Evolutionary conservation across 2,329 filamentous ascomycete genomes (phyloP).

Genomic region (Dactylella cylindrospora): DNA sequence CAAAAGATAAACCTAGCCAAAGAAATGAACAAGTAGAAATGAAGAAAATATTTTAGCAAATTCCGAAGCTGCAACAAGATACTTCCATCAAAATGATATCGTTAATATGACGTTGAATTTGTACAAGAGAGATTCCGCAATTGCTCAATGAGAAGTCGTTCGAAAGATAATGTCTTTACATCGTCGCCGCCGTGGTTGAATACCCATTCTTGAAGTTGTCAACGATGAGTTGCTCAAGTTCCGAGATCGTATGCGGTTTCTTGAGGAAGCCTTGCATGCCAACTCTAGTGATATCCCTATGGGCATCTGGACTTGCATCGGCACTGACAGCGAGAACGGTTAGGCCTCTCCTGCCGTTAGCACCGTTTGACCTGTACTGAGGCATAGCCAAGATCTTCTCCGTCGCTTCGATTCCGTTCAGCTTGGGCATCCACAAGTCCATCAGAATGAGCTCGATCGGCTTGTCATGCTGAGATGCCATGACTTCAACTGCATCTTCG

Average conservation of each 20-base stretch:
- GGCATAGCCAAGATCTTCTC: constrained; percentile 62
- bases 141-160: neutral
- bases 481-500: constrained; percentile 65
- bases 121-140: constrained; percentile 9
- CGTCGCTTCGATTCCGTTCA: constrained; percentile 71
- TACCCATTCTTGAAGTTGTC: constrained; percentile 48
- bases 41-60: neutral
- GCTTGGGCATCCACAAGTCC: constrained; percentile 75
- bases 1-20: constrained; percentile 25
- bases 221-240: constrained; percentile 63
- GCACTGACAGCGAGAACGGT: constrained; percentile 66
- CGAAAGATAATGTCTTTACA: neutral
- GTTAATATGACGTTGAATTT: constrained; percentile 12
- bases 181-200: constrained; percentile 29
- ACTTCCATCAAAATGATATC: constrained; percentile 4
- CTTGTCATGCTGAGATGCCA: constrained; percentile 53
- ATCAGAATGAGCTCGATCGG: constrained; percentile 67
- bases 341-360: constrained; percentile 48
- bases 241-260: constrained; percentile 66
- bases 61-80: neutral
- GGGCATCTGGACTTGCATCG: constrained; percentile 66
- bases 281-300: constrained; percentile 62
- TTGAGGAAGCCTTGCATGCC: constrained; percentile 70
- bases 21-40: constrained; percentile 7
- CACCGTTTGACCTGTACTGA: constrained; percentile 51